Conservation (phyloP, 495 filamentous ascomycete species). For the Glarea lozoyensis region DNA sequence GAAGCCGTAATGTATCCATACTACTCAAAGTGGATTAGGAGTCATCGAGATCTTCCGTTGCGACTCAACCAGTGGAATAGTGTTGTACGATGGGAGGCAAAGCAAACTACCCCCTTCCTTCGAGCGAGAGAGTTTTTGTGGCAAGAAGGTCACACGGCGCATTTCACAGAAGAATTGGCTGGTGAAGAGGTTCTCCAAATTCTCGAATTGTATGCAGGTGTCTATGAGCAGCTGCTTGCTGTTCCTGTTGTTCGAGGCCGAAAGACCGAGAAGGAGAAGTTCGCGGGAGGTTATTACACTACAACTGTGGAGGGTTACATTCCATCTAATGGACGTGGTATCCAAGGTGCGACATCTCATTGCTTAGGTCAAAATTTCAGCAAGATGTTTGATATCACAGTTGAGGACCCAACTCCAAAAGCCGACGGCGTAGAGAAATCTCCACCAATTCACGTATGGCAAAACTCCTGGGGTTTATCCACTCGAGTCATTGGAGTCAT, state of each 20-base stretch:
- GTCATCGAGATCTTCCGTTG: constrained; percentile 87
- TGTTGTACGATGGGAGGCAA: constrained; percentile 96
- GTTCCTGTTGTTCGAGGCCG: constrained; percentile 85
- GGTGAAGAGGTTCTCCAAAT: constrained; percentile 82
- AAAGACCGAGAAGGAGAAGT: constrained; percentile 95
- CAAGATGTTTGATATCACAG: constrained; percentile 96
- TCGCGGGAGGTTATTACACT: constrained; percentile 91
- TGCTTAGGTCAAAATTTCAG: constrained; percentile 95
- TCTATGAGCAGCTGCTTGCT: constrained; percentile 89
- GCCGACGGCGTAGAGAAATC: constrained; percentile 64
- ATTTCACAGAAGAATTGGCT: constrained; percentile 69
- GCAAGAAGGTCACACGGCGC: constrained; percentile 98
- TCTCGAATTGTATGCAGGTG: constrained; percentile 80
- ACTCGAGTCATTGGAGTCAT: constrained; percentile 95
- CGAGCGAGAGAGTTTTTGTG: constrained; percentile 91
- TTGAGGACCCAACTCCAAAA: constrained; percentile 79
- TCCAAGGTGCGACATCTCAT: constrained; percentile 91
- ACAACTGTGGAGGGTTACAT: constrained; percentile 95
- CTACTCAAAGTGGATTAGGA: constrained; percentile 93
- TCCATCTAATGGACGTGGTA: constrained; percentile 86
- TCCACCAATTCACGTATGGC: constrained; percentile 75
- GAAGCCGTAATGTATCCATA: constrained; percentile 92
- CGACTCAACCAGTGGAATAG: constrained; percentile 97
- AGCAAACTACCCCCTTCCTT: constrained; percentile 92
- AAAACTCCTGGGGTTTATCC: constrained; percentile 97